Evolutionary conservation across 495 filamentous ascomycete genomes (phyloP).

Genomic region (Lasiosphaeria ovina): DNA sequence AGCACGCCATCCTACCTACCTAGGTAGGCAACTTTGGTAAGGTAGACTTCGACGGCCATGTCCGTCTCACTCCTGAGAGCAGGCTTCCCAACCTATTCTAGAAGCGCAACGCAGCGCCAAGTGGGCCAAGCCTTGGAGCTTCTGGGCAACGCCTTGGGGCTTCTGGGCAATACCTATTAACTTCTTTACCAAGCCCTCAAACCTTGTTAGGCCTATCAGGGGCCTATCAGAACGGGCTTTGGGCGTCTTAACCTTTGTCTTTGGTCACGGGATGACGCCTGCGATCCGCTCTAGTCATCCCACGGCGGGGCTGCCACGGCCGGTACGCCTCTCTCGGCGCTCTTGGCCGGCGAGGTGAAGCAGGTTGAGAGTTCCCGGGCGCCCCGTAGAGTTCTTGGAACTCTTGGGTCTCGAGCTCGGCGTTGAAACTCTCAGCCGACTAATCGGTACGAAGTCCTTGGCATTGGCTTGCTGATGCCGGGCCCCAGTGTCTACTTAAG

Average conservation of each 20-base stretch:
- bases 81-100: not conserved
- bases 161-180: conserved; percentile 18
- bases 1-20: not conserved
- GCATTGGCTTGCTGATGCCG: not conserved
- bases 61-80: no score
- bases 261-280: conserved; percentile 10
- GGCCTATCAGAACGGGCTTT: conserved; percentile 11
- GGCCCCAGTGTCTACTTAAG: conserved; percentile 4
- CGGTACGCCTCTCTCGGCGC: conserved; percentile 9
- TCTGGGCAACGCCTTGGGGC: conserved; percentile 13
- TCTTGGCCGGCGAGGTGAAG: conserved; percentile 16
- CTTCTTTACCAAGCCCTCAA: conserved; percentile 13
- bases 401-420: conserved; percentile 24
- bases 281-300: conserved; percentile 6
- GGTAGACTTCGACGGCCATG: not conserved
- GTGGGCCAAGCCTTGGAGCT: not conserved
- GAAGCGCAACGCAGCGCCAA: conserved; percentile 10
- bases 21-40: not conserved
- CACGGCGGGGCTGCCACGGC: conserved; percentile 13
- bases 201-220: not conserved
- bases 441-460: conserved; percentile 16
- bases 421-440: conserved; percentile 10
- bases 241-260: conserved; percentile 22
- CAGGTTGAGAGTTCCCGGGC: no score
- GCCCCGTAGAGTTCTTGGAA: conserved; percentile 28